phyloP scores from a whole-genome alignment of 257 asterid species.

The Gentiana straminea region DNA sequence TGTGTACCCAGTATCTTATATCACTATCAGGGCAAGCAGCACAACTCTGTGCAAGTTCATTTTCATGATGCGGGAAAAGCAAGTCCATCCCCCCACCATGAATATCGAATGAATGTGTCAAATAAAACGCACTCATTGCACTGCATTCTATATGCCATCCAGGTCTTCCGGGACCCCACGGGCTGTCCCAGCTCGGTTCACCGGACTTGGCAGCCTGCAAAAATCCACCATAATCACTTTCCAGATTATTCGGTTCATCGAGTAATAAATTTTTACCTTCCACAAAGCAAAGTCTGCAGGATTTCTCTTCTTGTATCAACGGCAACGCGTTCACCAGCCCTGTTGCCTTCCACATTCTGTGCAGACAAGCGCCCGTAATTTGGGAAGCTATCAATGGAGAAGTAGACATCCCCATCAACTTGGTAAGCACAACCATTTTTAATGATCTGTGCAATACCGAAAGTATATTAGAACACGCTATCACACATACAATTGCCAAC shows the following conservation, averaged over 20 bases:
- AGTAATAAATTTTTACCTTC: conserved; percentile 40
- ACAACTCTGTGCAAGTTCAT: conserved; percentile 87
- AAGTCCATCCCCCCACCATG: conserved; percentile 98
- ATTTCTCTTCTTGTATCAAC: conserved; percentile 60
- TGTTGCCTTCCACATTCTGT: conserved; percentile 61
- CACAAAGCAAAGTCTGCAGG: conserved; percentile 90
- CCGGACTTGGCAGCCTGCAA: conserved; percentile 80
- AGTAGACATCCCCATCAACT: conserved; percentile 65
- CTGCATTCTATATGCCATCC: conserved; percentile 98
- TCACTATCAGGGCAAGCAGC: conserved; percentile 84
- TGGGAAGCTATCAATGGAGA: conserved; percentile 60
- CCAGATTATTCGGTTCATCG: too few relatives aligned
- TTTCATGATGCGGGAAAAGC: conserved; percentile 85
- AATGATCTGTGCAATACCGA: conserved; percentile 33
- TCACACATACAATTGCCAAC: too few relatives aligned
- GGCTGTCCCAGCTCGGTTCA: conserved; percentile 87
- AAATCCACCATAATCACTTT: not conserved
- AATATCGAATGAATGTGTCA: conserved; percentile 69
- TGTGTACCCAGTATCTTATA: conserved; percentile 70
- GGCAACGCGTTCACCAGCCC: conserved; percentile 73
- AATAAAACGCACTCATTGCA: conserved; percentile 85
- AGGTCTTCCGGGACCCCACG: conserved; percentile 98
- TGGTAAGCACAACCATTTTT: conserved; percentile 54
- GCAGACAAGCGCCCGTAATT: conserved; percentile 68
- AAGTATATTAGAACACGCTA: not conserved